phyloP scores from a whole-genome alignment of 2,329 filamentous ascomycete genomes.

The Beauveria scarabaeidicola region DNA sequence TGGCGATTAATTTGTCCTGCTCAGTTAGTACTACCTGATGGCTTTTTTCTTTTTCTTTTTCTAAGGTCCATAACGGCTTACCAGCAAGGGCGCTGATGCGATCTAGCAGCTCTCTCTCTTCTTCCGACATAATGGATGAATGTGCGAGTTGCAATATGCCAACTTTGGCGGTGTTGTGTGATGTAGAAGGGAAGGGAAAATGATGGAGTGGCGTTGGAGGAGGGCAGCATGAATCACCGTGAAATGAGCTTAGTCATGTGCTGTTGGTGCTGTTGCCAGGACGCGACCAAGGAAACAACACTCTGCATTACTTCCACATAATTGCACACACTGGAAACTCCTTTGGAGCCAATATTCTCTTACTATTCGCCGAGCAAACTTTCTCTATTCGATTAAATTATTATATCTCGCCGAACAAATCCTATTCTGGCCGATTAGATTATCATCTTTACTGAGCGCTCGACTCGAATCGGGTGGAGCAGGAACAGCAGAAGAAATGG shows the following conservation, averaged over 20 bases:
- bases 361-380: too few species aligned
- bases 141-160: not conserved
- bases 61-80: conserved; percentile 19
- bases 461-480: not conserved
- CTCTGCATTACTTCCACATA: not conserved
- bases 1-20: conserved; percentile 72
- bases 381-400: not conserved
- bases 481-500: conserved; percentile 23
- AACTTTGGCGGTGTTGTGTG: not conserved
- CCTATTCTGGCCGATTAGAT: not conserved
- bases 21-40: conserved; percentile 17
- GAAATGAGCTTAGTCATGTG: conserved; percentile 4
- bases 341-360: too few species aligned
- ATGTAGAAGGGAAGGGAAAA: not conserved
- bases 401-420: not conserved
- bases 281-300: not conserved
- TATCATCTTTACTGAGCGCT: not conserved
- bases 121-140: conserved; percentile 31
- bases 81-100: conserved; percentile 45
- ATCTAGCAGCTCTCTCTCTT: conserved; percentile 45
- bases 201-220: not conserved
- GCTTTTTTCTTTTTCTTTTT: conserved; percentile 5
- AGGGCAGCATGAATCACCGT: not conserved
- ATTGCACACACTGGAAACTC: too few species aligned
- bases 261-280: not conserved